Percentiles rank a stretch among this genome's conserved stretches.
Conservation (phyloP, 805 yeast genomes). For the Gaillardinia entomophila region DNA sequence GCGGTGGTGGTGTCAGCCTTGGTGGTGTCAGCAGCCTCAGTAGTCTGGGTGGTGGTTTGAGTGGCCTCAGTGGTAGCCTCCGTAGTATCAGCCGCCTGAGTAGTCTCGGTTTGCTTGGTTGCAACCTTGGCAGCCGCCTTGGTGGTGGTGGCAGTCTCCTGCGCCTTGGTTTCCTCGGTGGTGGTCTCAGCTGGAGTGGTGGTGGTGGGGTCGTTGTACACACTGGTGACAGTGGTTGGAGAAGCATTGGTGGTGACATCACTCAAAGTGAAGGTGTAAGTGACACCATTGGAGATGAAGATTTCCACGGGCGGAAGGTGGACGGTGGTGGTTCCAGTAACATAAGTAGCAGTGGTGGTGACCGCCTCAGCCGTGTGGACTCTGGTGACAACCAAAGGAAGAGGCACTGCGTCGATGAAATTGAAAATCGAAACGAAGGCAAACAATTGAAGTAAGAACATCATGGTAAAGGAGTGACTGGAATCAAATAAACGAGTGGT, state of each 20-base stretch:
- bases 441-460: constrained; percentile 2
- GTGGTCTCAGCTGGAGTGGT: constrained; percentile 2
- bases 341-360: constrained; percentile 35
- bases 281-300: constrained; percentile 45
- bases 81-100: constrained; percentile 2
- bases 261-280: constrained; percentile 42
- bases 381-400: constrained; percentile 44
- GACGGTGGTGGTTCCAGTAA: constrained; percentile 45
- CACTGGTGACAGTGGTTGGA: constrained; percentile 29
- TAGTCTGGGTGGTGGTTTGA: constrained; percentile 4
- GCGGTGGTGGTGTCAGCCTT: constrained; percentile 7
- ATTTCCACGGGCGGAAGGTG: constrained; percentile 49
- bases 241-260: constrained; percentile 24
- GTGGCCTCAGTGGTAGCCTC: constrained; percentile 11
- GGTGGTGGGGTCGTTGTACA: constrained; percentile 8
- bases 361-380: constrained; percentile 52
- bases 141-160: constrained; percentile 9
- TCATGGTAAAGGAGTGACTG: constrained; percentile 1
- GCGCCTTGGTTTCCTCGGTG: constrained; percentile 6
- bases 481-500: neutral
- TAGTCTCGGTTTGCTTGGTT: constrained; percentile 4
- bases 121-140: constrained; percentile 6
- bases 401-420: constrained; percentile 25
- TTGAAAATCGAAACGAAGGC: constrained; percentile 11
- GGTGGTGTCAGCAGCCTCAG: constrained; percentile 7